Evolutionary conservation across 345 rosid genomes (phyloP), one percentile per base, ranked within the genome.

Genomic region (Heritiera littoralis): DNA sequence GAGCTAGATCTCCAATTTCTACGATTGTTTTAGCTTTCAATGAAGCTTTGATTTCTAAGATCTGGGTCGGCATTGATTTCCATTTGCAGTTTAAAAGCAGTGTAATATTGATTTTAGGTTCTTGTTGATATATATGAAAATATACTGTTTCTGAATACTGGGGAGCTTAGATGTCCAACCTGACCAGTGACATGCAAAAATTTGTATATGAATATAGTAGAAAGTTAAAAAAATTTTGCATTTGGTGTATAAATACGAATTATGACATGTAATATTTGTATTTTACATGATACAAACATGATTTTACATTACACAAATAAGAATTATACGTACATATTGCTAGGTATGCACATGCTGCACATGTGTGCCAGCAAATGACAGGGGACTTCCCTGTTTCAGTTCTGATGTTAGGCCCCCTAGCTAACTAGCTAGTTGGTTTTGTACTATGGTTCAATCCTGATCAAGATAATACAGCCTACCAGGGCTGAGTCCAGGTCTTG

Each of bases 331-430:
- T 23, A 23, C 28, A 23, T 23, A 23, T 23, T 23, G 28, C 28
- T 23, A 23, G 28, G 28, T 23, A 23, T 23, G 28, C 28, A 23
- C 38, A 35, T 35, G 38, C 38, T 14, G 59, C 59, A 59, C 59
- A 72, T 75, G 77, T 43, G 14, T 75, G 77, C 52, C 77, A 75
- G 77, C 77, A 58, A 41, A 46, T 45, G 49, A 45, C 54, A 41
- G 9, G 14, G 18, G 65, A 11, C 14, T 60, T 60, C 9, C 12
- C 20, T 55, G 59, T 56, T 65, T n/a, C 61, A 7, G 0, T 7
- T 56, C 28, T 56, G 61, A 56, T 56, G 61, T 56, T 55, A 55
- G 60, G 1, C 23, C 60, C 60, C 60, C 23, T 56, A 4, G 28
- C 28, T 56, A 56, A 61, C 61, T 72, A 48, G 56, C 56, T 48